phyloP scores from a whole-genome alignment of 371 early-diverging fungal species.

The Conidiobolus incongruus region DNA sequence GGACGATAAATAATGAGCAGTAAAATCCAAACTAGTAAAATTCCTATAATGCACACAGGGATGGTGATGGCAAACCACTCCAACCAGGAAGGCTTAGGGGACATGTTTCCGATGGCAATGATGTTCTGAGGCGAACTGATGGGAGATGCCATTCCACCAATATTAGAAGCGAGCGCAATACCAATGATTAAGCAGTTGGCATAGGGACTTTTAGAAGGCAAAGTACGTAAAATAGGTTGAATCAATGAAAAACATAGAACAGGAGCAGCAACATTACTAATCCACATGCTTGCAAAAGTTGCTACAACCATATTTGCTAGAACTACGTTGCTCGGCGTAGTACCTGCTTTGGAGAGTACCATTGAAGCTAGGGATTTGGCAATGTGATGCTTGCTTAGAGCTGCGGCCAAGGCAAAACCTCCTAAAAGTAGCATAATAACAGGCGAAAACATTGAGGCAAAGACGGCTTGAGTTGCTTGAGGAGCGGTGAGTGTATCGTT shows the following conservation, averaged over 20 bases:
- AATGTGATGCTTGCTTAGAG: constrained; percentile 76
- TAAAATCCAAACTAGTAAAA: constrained; percentile 57
- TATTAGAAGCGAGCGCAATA: constrained; percentile 82
- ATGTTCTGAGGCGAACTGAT: constrained; percentile 92
- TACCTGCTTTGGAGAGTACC: constrained; percentile 76
- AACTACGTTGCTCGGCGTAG: constrained; percentile 53
- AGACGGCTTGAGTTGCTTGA: constrained; percentile 56
- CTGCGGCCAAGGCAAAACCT: constrained; percentile 86
- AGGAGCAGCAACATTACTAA: constrained; percentile 92
- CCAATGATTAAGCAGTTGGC: constrained; percentile 74
- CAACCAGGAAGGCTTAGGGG: constrained; percentile 64
- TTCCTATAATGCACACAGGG: constrained; percentile 43
- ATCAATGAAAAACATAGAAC: constrained; percentile 89
- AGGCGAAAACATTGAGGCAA: constrained; percentile 83
- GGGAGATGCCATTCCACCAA: constrained; percentile 95
- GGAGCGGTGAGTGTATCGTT: constrained; percentile 26
- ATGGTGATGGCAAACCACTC: constrained; percentile 62
- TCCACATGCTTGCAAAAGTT: constrained; percentile 91
- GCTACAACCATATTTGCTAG: constrained; percentile 87
- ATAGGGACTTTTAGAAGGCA: constrained; percentile 42
- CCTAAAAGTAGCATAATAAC: constrained; percentile 90
- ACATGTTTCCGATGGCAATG: constrained; percentile 65
- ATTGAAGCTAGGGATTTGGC: constrained; percentile 75
- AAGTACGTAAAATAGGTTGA: constrained; percentile 61
- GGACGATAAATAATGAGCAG: constrained; percentile 52